Base-by-base conservation (phyloP, 257 asterid genomes). In the Mitragyna speciosa region DNA sequence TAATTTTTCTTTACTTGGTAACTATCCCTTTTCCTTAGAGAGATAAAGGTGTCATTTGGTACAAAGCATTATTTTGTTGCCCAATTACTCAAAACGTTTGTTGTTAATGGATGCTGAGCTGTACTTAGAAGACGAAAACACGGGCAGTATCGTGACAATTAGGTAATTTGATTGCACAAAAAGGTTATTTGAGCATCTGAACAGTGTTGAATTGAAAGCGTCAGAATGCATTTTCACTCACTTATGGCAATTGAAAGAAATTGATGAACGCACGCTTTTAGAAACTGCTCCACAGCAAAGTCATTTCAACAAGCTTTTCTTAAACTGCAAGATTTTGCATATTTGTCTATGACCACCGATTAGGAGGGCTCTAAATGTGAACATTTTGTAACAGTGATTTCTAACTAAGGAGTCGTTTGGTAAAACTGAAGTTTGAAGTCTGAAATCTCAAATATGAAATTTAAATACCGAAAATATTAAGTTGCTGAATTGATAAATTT, bases 241-340 rank as follows among this genome's bases (percentile, higher is more conserved):
- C 17, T 30, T 26, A 24, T 72, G 58, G 77, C 26, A 49, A 72
- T 72, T 36, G n/a, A 48, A 26, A 26, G 19, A 72, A 48, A n/a
- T 48, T 72, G 64, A 28, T 51, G 31, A 73, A 54, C 16, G 31
- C 77, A 76, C 16, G 39, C 63, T 63, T 54, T 63, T 28, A 39
- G 56, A 66, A 65, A 63, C 47, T 43, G 48, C 73, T 43, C 61
- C 72, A 65, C 74, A 65, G 12, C 17, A 26, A 68, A 68, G 48
- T 77, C 64, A 77, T 77, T 68, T 66, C 73, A 30, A 24, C 5
- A 28, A 58, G n/a, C 65, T 45, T 77, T 33, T 20, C 74, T 77
- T 68, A 65, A 36, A 65, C 66, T 56, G 74, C 59, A 77, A 77
- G 65, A 65, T 30, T 47, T 4, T 8, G 4, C 39, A 36, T 36